Conservation (phyloP, 768 basidiomycete genomes). For the Floccularia luteovirens region DNA sequence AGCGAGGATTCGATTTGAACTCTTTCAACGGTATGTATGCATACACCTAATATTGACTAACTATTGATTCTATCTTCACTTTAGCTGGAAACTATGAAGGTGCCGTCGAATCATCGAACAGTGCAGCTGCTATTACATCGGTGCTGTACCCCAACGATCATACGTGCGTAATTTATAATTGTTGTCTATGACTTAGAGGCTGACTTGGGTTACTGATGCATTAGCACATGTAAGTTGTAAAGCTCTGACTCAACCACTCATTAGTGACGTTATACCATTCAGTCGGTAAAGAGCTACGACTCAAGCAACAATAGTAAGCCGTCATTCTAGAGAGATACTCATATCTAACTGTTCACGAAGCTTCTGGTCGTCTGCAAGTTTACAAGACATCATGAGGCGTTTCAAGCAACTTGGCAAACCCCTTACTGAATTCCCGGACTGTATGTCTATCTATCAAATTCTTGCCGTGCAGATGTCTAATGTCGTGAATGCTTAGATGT, state of each 20-base stretch:
- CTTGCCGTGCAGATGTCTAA: constrained; percentile 3
- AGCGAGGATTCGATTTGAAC: constrained; percentile 88
- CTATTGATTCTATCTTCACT: not conserved
- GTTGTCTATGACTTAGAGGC: not conserved
- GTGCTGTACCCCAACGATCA: constrained; percentile 97
- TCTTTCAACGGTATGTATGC: constrained; percentile 77
- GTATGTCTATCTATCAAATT: constrained; percentile 29
- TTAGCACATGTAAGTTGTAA: constrained; percentile 33
- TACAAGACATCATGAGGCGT: constrained; percentile 84
- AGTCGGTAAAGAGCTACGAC: constrained; percentile 83
- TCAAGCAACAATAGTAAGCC: constrained; percentile 87
- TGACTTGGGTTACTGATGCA: constrained; percentile 4
- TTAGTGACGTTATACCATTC: constrained; percentile 2
- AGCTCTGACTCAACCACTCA: not conserved
- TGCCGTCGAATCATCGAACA: constrained; percentile 82
- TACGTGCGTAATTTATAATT: constrained; percentile 33
- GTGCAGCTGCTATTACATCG: constrained; percentile 88
- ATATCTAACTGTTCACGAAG: constrained; percentile 12
- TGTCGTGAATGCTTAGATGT: constrained; percentile 39
- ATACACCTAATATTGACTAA: not conserved
- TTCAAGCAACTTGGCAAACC: constrained; percentile 87
- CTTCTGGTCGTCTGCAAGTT: constrained; percentile 87
- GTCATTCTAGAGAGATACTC: not conserved
- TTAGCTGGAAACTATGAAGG: constrained; percentile 88
- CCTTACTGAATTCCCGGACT: constrained; percentile 76